These are phyloP conservation scores for Westerdykella aurantiaca DNA, from an alignment of 2,329 filamentous ascomycete species.

Conservation along the genomic window DNA sequence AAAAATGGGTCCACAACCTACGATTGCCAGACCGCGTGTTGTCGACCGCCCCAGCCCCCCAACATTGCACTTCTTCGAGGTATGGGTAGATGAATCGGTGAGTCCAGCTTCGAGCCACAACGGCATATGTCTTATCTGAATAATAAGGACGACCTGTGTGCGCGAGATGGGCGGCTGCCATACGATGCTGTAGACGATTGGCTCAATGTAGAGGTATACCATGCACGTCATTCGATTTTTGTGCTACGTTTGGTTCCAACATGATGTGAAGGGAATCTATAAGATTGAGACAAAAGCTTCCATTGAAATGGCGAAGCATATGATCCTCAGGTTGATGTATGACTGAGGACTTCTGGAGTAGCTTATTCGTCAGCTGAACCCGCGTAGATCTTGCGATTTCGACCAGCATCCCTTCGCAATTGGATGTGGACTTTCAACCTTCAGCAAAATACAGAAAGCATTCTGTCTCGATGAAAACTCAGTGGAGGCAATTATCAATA, in stretches of 20 bases:
- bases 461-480: slow-evolving; percentile 8
- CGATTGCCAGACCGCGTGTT: background rate
- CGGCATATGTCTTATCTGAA: background rate
- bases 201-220: background rate
- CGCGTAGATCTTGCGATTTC: background rate
- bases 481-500: slow-evolving; percentile 7
- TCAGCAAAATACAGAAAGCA: slow-evolving; percentile 2
- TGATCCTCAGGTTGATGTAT: background rate
- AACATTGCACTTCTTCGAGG: background rate
- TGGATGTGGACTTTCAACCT: slow-evolving; percentile 1
- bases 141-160: background rate
- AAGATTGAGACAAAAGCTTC: background rate
- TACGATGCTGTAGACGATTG: background rate
- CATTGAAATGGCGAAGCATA: background rate
- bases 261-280: too few species aligned
- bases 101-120: background rate
- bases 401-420: background rate
- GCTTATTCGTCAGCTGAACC: background rate
- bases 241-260: too few species aligned
- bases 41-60: background rate
- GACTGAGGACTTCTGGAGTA: background rate
- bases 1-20: too few species aligned
- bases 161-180: background rate
- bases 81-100: background rate
- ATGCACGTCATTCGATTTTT: background rate